Conservation (phyloP, 768 basidiomycete genomes). For the Trametes gibbosa region DNA sequence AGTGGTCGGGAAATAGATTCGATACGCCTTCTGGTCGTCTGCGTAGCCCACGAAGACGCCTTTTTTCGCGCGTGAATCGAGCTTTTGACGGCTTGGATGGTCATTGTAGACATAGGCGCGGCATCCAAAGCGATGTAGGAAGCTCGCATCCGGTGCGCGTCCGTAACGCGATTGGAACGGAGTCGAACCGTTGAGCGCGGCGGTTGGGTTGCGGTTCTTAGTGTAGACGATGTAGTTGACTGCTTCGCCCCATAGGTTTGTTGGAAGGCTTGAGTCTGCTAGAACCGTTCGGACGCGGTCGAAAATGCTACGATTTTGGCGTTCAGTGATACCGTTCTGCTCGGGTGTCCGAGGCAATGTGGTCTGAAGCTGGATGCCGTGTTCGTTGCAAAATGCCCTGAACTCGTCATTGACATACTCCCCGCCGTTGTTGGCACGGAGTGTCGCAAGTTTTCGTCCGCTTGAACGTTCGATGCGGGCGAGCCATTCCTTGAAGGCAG, state of each 20-base stretch:
- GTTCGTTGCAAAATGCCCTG: constrained; percentile 4
- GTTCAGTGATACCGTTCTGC: constrained; percentile 27
- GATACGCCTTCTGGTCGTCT: constrained; percentile 1
- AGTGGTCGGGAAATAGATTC: neutral
- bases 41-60: neutral
- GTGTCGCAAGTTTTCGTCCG: constrained; percentile 12
- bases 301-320: constrained; percentile 23
- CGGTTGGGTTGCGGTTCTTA: constrained; percentile 23
- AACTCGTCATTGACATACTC: constrained; percentile 22
- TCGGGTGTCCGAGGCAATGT: constrained; percentile 22
- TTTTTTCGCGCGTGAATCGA: constrained; percentile 1
- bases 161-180: constrained; percentile 25
- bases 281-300: constrained; percentile 23
- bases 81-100: constrained; percentile 5
- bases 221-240: constrained; percentile 18
- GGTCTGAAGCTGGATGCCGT: constrained; percentile 22
- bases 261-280: constrained; percentile 9
- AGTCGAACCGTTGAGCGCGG: constrained; percentile 9
- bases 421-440: constrained; percentile 25
- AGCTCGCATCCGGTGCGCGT: constrained; percentile 20
- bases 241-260: constrained; percentile 25
- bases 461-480: neutral
- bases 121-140: constrained; percentile 21
- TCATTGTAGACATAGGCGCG: constrained; percentile 11
- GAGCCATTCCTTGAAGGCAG: constrained; percentile 4